A percentile compares a stretch with the other conserved stretches of the same genome.
Evolutionary conservation across 108 stramenopile species (phyloP).

Genomic region (Nannochloropsis salina): DNA sequence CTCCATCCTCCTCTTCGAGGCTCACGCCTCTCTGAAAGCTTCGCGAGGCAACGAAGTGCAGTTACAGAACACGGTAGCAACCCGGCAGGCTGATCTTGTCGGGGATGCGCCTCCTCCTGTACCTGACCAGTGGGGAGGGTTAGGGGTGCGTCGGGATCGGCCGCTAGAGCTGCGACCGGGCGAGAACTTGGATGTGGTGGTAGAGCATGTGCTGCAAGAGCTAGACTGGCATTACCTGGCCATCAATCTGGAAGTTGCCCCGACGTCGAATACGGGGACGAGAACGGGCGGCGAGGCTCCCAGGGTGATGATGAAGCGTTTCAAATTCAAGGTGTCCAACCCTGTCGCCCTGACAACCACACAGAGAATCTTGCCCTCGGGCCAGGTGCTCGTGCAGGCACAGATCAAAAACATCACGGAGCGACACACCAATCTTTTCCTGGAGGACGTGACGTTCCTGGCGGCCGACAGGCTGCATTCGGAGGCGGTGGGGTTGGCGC

Average conservation of each 20-base stretch:
- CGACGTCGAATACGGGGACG: background rate
- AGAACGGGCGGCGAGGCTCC: background rate
- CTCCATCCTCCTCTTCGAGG: constrained; percentile 4
- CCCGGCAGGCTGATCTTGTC: background rate
- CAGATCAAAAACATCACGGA: background rate
- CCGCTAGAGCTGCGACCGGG: background rate
- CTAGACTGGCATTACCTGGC: constrained; percentile 7
- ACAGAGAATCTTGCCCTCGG: background rate
- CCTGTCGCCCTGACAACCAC: background rate
- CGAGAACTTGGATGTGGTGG: background rate
- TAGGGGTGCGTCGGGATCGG: background rate
- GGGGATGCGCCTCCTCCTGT: background rate
- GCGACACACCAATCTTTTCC: background rate
- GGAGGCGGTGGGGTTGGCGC: background rate
- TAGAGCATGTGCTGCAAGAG: constrained; percentile 18
- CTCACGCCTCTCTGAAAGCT: background rate
- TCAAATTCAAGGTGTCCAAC: constrained; percentile 18
- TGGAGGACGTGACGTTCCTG: constrained; percentile 19
- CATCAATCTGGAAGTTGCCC: background rate
- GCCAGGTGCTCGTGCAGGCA: constrained; percentile 6
- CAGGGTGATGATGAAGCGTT: background rate
- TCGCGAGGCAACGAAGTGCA: background rate
- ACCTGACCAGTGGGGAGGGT: background rate
- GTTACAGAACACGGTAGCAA: background rate
- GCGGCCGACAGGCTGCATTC: background rate